These are phyloP conservation scores for Protomyces gravidus DNA, from an alignment of 1,139 yeast genomes.

Conservation along the genomic window DNA sequence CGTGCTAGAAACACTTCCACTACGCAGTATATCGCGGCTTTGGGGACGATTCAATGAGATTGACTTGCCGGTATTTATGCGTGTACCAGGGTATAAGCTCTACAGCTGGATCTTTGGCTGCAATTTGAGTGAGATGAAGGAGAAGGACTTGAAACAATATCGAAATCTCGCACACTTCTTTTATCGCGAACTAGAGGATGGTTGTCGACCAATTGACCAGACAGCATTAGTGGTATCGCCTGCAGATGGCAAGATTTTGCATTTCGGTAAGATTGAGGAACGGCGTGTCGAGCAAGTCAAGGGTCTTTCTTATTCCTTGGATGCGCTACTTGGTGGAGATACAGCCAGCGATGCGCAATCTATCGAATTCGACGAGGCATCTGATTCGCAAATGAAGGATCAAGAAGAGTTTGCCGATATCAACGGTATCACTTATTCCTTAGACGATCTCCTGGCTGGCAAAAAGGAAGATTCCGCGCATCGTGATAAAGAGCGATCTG, in stretches of 20 bases:
- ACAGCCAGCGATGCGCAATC: conserved; percentile 34
- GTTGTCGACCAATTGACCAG: conserved; percentile 67
- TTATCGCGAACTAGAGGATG: conserved; percentile 75
- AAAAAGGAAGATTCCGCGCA: conserved; percentile 30
- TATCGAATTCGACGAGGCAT: conserved; percentile 36
- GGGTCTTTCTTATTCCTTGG: conserved; percentile 89
- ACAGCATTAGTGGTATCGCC: conserved; percentile 71
- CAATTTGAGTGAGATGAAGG: conserved; percentile 81
- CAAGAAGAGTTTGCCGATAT: conserved; percentile 74
- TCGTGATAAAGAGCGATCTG: conserved; percentile 37
- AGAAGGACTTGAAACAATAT: conserved; percentile 69
- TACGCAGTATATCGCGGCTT: conserved; percentile 81
- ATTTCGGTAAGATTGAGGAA: conserved; percentile 71
- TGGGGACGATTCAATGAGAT: conserved; percentile 92
- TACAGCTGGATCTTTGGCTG: conserved; percentile 83
- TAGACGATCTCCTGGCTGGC: conserved; percentile 54
- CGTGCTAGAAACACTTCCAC: conserved; percentile 83
- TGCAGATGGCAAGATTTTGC: conserved; percentile 86
- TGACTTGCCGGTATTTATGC: conserved; percentile 79
- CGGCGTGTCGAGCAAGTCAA: conserved; percentile 88
- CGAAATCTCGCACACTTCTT: conserved; percentile 85
- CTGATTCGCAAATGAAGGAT: conserved; percentile 39
- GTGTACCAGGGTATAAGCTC: conserved; percentile 74
- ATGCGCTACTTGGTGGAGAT: conserved; percentile 73
- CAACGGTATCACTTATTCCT: conserved; percentile 68